Base-by-base conservation (phyloP, 768 basidiomycete species). In the Naganishia randhawae region DNA sequence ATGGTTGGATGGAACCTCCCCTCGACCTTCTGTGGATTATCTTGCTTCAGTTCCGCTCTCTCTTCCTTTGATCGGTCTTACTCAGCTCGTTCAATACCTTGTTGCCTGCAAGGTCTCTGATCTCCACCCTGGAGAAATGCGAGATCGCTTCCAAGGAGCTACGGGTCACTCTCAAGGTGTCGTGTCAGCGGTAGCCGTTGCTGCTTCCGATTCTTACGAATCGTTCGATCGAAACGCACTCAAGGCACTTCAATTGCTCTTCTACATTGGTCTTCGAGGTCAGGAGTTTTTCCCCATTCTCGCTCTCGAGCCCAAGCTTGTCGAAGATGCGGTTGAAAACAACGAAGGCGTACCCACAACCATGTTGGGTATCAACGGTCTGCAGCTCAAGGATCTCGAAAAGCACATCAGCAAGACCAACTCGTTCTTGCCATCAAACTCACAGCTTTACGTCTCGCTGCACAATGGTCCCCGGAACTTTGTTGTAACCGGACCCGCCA, bases 161-260 rank as follows among this genome's bases (percentile, higher is more conserved):
- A 98, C 96, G 17, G 96, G 96, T 35, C 96, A 99, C 81, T 97
- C 94, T 1, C 95, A 98, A 80, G 96, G 96, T 72, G 87, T 99
- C 73, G 88, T 96, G 54, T 91, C 94, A 14, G 96, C 96, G n/a
- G 85, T 94, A 63, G 88, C 86, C 42, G 86, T 97, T 74, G 85
- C 94, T 8, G 86, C 90, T 5, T 92, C 93, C 5, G 83, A 83
- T 19, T 86, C 87, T 29, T 86, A 87, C 69, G 87, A 88, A 53
- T 87, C 88, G 3, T 90, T 92, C 80, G 82, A 85, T 66, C 81
- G 81, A 67, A 95, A 96, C 81, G 84, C 87, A 10, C 82, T 84
- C 77, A 94, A 95, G 79, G 91, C 92, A 37, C 80, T 97, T 73
- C 88, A 85, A 73, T 95, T 93, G 87, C 85, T 96, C 22, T 95